Evolutionary conservation across 257 asterid genomes (phyloP).

Genomic region (Primulina eburnea): DNA sequence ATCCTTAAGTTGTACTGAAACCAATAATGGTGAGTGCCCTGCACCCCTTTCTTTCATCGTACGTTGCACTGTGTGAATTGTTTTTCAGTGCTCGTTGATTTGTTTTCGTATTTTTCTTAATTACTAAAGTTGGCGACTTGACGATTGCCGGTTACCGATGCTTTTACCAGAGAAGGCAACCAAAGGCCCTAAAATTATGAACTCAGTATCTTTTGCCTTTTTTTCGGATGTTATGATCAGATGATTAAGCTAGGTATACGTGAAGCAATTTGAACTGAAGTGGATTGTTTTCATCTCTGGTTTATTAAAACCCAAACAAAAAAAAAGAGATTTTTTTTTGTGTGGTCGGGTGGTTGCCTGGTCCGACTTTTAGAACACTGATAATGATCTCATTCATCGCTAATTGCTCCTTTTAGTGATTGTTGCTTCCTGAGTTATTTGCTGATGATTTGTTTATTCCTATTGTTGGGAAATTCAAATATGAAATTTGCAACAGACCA

Average conservation of each 20-base stretch:
- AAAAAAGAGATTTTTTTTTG: too few species aligned
- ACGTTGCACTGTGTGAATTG: background rate
- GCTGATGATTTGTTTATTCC: background rate
- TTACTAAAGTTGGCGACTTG: background rate
- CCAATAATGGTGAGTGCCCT: background rate
- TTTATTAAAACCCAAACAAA: too few species aligned
- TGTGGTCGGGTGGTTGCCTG: too few species aligned
- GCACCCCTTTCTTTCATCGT: background rate
- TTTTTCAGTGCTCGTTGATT: background rate
- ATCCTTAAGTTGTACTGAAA: background rate
- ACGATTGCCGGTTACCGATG: background rate
- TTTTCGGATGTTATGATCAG: background rate
- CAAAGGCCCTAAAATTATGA: background rate
- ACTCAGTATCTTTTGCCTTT: background rate
- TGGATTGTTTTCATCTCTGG: background rate
- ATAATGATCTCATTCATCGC: background rate
- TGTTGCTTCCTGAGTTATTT: too few species aligned
- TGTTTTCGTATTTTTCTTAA: background rate
- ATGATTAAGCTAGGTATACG: background rate
- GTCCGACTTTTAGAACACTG: too few species aligned
- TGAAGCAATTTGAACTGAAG: background rate
- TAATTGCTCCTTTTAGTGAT: too few species aligned
- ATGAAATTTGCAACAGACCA: conserved; percentile 39
- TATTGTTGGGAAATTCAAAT: background rate
- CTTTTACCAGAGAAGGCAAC: background rate